Evolutionary conservation across 208 protist genomes (phyloP).

Genomic region (Leishmania braziliensis): DNA sequence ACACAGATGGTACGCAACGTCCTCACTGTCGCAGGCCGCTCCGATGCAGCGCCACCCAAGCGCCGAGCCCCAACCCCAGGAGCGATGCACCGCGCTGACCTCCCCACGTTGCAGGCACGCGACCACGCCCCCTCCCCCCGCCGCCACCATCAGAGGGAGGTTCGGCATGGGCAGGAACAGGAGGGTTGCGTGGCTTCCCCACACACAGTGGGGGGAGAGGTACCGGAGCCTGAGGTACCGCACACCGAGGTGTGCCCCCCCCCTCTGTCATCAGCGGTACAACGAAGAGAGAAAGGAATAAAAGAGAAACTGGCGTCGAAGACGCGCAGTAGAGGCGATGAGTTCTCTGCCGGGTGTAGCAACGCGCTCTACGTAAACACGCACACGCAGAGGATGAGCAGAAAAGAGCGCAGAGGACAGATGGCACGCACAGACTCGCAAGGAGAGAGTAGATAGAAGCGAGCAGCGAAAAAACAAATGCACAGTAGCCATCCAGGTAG

Average conservation of each 20-base stretch:
- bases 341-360: background rate
- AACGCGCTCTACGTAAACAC: background rate
- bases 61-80: background rate
- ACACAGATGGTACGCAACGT: background rate
- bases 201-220: background rate
- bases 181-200: background rate
- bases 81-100: background rate
- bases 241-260: background rate
- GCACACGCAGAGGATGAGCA: background rate
- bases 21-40: background rate
- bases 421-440: too few relatives aligned
- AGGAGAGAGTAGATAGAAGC: too few relatives aligned
- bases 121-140: too few relatives aligned
- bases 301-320: background rate
- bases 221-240: background rate
- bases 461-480: too few relatives aligned
- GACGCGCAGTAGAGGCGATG: background rate
- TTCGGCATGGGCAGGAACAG: conserved; percentile 3
- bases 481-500: too few relatives aligned
- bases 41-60: background rate
- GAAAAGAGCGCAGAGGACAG: too few relatives aligned
- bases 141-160: background rate
- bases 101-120: background rate
- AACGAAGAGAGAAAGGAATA: background rate
- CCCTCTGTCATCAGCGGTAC: background rate